Evolutionary conservation across 1,139 yeast genomes (phyloP), one percentile per base, ranked within the genome.

Genomic region (Taphrina confusa): DNA sequence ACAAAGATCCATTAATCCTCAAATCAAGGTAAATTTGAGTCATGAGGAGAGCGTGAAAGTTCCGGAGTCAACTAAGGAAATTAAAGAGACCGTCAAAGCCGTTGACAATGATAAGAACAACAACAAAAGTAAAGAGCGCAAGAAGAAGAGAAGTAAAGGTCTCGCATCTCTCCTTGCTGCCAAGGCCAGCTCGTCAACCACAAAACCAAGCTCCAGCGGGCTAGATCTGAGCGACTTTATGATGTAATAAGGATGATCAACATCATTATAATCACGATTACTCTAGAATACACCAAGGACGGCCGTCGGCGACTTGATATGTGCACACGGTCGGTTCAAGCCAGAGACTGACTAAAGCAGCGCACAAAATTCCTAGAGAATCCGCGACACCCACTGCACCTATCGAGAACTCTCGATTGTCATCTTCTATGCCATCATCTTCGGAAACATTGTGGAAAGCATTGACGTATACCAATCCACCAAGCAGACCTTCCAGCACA

Each of bases 381-480:
- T 92, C 97, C 65, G 96, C 88, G 63, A 91, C 82, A 0, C 96
- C 90, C 0, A 90, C 96, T n/a, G 95, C 82, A 0, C 97, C 97
- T 81, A 92, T 80, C 4, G 94, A 84, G 70, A 91, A 90, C 69
- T 92, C 97, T 58, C 96, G 77, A 62, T 82, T 81, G 0, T 74
- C 67, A 14, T 74, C 70, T 0, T 81, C 74, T 0, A 83, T 78
- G 1, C 81, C 77, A 3, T 34, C n/a, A 4, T 36, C 45, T 64
- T 89, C 95, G 50, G 87, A 79, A 0, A 90, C 92, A 14, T 82
- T 77, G 76, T 85, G 76, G 68, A 88, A 92, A 0, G 97, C 90
- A 69, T 91, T 91, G 57, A 88, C 94, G 69, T 92, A 92, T 23
- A 92, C 83, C 1, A 87, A 81, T 1, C 98, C 97, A 1, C 97